A percentile compares a stretch with the other conserved stretches of the same genome.
Evolutionary conservation across 495 filamentous ascomycete species (phyloP).

Genomic region (Clohesyomyces aquaticus): DNA sequence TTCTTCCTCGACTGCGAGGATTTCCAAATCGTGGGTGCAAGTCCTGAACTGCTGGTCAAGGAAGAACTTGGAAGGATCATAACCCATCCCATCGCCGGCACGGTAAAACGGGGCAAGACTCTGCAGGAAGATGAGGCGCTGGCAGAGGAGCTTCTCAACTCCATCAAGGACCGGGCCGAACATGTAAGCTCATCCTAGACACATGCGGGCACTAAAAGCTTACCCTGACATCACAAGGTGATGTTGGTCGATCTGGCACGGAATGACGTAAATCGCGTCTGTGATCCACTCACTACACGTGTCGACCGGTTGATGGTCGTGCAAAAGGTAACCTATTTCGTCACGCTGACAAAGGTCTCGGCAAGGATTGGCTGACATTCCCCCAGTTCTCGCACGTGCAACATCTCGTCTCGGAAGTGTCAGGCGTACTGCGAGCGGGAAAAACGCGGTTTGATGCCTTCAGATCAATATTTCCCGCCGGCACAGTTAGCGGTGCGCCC

Average conservation of each 20-base stretch:
- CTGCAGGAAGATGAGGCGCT: slow-evolving; percentile 78
- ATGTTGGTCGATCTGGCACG: slow-evolving; percentile 98
- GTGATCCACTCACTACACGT: slow-evolving; percentile 83
- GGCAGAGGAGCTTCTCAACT: slow-evolving; percentile 74
- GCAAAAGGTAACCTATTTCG: slow-evolving; percentile 53
- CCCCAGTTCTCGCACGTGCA: slow-evolving; percentile 89
- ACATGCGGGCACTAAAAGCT: slow-evolving; percentile 6
- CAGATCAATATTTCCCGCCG: slow-evolving; percentile 88
- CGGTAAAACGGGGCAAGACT: slow-evolving; percentile 82
- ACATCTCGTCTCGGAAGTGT: slow-evolving; percentile 94
- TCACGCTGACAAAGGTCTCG: not conserved
- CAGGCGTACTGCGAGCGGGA: slow-evolving; percentile 75
- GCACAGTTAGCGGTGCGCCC: slow-evolving; percentile 79
- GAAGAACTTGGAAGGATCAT: slow-evolving; percentile 85
- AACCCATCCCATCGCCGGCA: slow-evolving; percentile 96
- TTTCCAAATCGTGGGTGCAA: slow-evolving; percentile 95
- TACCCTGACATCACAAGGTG: slow-evolving; percentile 54
- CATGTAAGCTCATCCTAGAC: slow-evolving; percentile 52
- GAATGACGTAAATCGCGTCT: slow-evolving; percentile 96
- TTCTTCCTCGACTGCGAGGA: slow-evolving; percentile 91
- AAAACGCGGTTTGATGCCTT: slow-evolving; percentile 96
- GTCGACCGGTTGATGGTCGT: slow-evolving; percentile 96
- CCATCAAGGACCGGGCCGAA: slow-evolving; percentile 92
- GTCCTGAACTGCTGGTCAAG: slow-evolving; percentile 91
- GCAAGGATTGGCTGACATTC: slow-evolving; percentile 13